These are phyloP conservation scores for Plantago lanceolata DNA, from an alignment of 305 asterid species.

Conservation along the genomic window DNA sequence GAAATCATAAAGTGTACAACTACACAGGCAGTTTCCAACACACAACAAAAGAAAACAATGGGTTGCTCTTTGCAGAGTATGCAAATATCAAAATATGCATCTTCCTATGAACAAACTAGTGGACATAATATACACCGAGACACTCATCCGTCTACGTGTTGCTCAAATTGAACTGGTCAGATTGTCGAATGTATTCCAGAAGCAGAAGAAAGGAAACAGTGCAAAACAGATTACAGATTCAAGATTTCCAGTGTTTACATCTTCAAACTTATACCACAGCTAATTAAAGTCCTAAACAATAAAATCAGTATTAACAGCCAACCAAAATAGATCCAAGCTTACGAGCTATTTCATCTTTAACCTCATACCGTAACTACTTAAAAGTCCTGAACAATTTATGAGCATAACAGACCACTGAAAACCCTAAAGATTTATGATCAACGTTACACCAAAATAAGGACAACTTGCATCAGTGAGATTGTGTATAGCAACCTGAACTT, in stretches of 20 bases:
- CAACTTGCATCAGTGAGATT: neutral
- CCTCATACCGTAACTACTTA: neutral
- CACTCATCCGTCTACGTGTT: neutral
- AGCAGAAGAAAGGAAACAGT: neutral
- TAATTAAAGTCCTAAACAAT: neutral
- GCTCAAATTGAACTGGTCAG: slow-evolving; percentile 2
- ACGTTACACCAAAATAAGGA: neutral
- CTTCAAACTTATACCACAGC: neutral
- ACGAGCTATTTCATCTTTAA: neutral
- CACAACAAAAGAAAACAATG: neutral
- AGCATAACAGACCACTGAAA: neutral
- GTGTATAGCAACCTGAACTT: neutral
- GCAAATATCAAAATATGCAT: neutral
- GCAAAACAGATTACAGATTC: neutral
- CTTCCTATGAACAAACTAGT: too few relatives aligned
- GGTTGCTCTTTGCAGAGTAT: neutral
- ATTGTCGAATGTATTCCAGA: neutral
- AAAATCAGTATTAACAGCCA: neutral
- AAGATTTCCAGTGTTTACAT: neutral
- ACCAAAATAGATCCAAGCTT: neutral
- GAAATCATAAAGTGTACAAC: too few relatives aligned
- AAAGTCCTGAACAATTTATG: neutral
- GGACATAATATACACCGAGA: too few relatives aligned
- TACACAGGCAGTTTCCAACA: neutral
- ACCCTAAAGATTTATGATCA: neutral